Conservation (phyloP, 192 early-diverging fungal genomes). For the Coemansia asiatica region DNA sequence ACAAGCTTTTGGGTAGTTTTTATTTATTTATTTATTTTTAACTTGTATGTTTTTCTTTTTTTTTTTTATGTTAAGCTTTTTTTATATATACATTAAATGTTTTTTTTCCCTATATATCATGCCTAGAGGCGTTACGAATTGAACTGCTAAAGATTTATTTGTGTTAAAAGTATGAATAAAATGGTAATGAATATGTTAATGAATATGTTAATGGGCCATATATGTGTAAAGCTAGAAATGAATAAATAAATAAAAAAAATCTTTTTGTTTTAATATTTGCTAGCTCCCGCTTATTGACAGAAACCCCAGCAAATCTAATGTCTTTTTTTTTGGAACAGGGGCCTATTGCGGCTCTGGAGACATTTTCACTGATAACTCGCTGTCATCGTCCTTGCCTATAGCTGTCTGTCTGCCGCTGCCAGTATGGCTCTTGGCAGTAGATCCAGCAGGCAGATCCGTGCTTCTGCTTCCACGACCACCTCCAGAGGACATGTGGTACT, state of each 20-base stretch:
- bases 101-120: too few species aligned
- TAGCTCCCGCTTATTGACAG: too few species aligned
- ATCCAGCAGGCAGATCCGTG: neutral
- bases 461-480: neutral
- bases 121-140: too few species aligned
- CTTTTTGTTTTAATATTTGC: too few species aligned
- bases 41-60: conserved; percentile 1
- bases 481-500: neutral
- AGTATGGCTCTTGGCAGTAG: neutral
- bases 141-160: too few species aligned
- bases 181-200: too few species aligned
- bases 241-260: too few species aligned
- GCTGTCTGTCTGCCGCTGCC: conserved; percentile 7
- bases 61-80: neutral
- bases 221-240: neutral
- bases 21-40: too few species aligned
- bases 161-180: too few species aligned
- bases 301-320: too few species aligned
- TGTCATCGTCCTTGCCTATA: conserved; percentile 35
- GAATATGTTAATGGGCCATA: too few species aligned
- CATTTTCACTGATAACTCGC: conserved; percentile 44
- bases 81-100: neutral
- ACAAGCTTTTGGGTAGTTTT: too few species aligned
- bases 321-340: conserved; percentile 11
- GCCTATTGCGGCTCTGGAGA: conserved; percentile 29